These are phyloP conservation scores for Panicum hallii DNA, from an alignment of 202 grass and related monocot species.

Conservation along the genomic window DNA sequence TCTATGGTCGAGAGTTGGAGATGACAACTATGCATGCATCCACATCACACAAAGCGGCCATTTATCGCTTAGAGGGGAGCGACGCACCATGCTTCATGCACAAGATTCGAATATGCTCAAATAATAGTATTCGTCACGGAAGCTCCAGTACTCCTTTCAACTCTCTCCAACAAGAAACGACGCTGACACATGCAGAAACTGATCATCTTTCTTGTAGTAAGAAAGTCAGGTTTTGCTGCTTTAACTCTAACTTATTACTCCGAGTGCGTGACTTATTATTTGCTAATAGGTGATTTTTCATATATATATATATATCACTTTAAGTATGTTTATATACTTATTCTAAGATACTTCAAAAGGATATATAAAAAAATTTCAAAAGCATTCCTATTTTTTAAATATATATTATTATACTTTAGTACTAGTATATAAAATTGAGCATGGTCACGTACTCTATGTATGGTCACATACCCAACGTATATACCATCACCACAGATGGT, in stretches of 20 bases:
- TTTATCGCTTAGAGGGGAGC: constrained; percentile 11
- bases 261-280: neutral
- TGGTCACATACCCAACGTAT: too few species aligned
- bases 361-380: too few species aligned
- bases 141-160: neutral
- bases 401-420: too few species aligned
- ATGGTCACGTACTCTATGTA: too few species aligned
- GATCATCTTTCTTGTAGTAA: neutral
- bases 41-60: constrained; percentile 28
- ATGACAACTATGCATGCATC: constrained; percentile 29
- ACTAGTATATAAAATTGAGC: too few species aligned
- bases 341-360: too few species aligned
- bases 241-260: neutral
- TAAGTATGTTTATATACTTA: too few species aligned
- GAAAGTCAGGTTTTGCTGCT: neutral
- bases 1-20: neutral
- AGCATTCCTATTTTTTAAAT: too few species aligned
- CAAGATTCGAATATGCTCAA: constrained; percentile 25
- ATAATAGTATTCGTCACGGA: neutral
- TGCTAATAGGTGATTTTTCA: neutral
- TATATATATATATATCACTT: neutral
- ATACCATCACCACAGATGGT: too few species aligned
- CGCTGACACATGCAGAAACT: neutral
- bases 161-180: too few species aligned
- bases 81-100: constrained; percentile 25